Percentiles rank a stretch among this genome's conserved stretches.
These are phyloP conservation scores for Neurospora cerealis DNA, from an alignment of 495 filamentous ascomycete species.

Conservation along the genomic window DNA sequence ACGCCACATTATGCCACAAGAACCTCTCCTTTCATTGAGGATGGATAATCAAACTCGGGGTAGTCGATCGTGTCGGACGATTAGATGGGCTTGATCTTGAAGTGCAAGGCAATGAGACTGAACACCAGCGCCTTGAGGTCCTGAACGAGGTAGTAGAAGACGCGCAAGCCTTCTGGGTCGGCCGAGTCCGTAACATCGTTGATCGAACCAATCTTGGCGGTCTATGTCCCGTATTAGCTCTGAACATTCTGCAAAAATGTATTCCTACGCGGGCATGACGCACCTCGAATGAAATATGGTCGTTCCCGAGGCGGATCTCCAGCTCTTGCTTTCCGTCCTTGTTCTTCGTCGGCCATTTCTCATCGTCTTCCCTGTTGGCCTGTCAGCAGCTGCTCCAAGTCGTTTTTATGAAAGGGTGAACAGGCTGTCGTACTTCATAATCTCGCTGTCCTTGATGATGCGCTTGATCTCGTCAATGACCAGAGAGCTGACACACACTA, in stretches of 20 bases:
- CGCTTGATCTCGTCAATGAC: slow-evolving; percentile 91
- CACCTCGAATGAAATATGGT: slow-evolving; percentile 98
- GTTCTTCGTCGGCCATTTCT: slow-evolving; percentile 99
- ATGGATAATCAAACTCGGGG: slow-evolving; percentile 8
- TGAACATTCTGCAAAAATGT: neutral
- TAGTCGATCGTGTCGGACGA: neutral
- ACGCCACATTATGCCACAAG: neutral
- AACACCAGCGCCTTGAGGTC: slow-evolving; percentile 96
- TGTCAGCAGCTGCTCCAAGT: slow-evolving; percentile 16
- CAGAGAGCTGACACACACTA: slow-evolving; percentile 95
- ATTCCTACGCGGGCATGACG: neutral
- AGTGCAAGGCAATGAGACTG: slow-evolving; percentile 90
- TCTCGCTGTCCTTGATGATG: slow-evolving; percentile 96
- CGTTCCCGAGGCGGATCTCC: slow-evolving; percentile 87
- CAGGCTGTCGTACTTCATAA: slow-evolving; percentile 67
- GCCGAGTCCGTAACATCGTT: slow-evolving; percentile 93
- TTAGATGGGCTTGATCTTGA: slow-evolving; percentile 94
- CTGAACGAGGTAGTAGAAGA: slow-evolving; percentile 99
- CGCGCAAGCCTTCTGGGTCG: slow-evolving; percentile 91
- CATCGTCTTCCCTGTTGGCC: slow-evolving; percentile 77
- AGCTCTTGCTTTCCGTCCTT: slow-evolving; percentile 97
- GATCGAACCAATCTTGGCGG: slow-evolving; percentile 95
- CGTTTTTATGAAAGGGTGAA: neutral
- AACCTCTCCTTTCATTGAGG: neutral
- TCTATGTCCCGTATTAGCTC: slow-evolving; percentile 45